Conservation (phyloP, 1,139 yeast species). For the Geotrichum candidum region DNA sequence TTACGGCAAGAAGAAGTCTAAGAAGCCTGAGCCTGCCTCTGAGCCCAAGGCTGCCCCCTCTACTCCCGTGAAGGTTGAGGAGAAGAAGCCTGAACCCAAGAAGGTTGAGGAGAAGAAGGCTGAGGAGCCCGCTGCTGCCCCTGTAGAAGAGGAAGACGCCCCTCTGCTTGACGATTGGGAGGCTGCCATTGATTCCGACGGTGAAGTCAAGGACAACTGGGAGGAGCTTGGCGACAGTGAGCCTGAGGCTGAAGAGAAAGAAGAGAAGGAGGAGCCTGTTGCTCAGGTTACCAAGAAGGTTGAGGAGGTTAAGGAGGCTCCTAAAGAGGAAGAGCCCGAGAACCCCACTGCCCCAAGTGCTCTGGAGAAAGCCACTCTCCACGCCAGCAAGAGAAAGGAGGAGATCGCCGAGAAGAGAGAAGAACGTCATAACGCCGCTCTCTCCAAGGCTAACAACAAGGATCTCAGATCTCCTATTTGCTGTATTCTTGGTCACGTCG, state of each 20-base stretch:
- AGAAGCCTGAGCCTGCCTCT: constrained; percentile 35
- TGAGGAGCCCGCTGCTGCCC: constrained; percentile 29
- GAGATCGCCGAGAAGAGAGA: constrained; percentile 37
- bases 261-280: constrained; percentile 22
- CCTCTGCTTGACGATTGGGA: constrained; percentile 38
- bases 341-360: constrained; percentile 27
- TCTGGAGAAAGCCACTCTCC: constrained; percentile 29
- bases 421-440: constrained; percentile 38
- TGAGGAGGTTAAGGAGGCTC: constrained; percentile 25
- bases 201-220: constrained; percentile 34
- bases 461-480: constrained; percentile 96
- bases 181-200: constrained; percentile 38
- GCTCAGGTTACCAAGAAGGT: constrained; percentile 24
- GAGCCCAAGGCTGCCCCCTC: constrained; percentile 38
- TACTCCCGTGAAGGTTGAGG: constrained; percentile 27
- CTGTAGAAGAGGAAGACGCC: constrained; percentile 26
- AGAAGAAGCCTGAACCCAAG: constrained; percentile 19
- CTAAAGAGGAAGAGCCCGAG: constrained; percentile 21
- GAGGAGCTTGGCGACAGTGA: constrained; percentile 32
- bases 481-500: constrained; percentile 98
- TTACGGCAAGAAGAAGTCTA: constrained; percentile 67
- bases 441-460: constrained; percentile 34
- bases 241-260: constrained; percentile 20
- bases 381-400: constrained; percentile 28
- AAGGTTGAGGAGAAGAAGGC: constrained; percentile 24